Conservation (phyloP, 768 basidiomycete species). For the Gloeopeniophorella convolvens region DNA sequence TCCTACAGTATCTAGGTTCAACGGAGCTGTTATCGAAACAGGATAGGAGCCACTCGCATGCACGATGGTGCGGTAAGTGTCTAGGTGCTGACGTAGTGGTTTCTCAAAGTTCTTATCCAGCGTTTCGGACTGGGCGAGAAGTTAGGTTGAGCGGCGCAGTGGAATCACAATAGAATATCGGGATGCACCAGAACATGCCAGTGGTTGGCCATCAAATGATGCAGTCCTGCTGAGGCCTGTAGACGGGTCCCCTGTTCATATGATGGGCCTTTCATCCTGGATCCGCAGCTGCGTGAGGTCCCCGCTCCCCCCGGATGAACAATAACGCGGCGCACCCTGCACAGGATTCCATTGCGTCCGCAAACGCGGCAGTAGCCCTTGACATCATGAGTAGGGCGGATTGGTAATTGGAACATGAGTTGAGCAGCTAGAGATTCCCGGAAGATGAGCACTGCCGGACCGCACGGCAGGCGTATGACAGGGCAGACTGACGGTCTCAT, state of each 20-base stretch:
- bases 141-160: neutral
- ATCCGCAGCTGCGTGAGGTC: neutral
- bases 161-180: neutral
- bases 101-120: constrained; percentile 86
- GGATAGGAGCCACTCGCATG: constrained; percentile 39
- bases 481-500: constrained; percentile 60
- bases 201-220: constrained; percentile 88
- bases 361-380: constrained; percentile 76
- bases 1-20: constrained; percentile 45
- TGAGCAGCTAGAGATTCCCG: constrained; percentile 52
- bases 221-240: constrained; percentile 81
- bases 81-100: constrained; percentile 79
- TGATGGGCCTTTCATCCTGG: constrained; percentile 68
- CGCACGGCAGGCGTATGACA: neutral
- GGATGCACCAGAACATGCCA: constrained; percentile 79
- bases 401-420: constrained; percentile 71
- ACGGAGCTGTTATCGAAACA: constrained; percentile 1
- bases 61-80: constrained; percentile 69
- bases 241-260: constrained; percentile 78
- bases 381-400: constrained; percentile 75
- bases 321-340: constrained; percentile 50
- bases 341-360: constrained; percentile 79
- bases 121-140: constrained; percentile 58
- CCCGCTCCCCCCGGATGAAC: neutral
- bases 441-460: neutral